These are phyloP conservation scores for Tolypocladium tropicale DNA, from an alignment of 2,329 filamentous ascomycete species.

Conservation along the genomic window DNA sequence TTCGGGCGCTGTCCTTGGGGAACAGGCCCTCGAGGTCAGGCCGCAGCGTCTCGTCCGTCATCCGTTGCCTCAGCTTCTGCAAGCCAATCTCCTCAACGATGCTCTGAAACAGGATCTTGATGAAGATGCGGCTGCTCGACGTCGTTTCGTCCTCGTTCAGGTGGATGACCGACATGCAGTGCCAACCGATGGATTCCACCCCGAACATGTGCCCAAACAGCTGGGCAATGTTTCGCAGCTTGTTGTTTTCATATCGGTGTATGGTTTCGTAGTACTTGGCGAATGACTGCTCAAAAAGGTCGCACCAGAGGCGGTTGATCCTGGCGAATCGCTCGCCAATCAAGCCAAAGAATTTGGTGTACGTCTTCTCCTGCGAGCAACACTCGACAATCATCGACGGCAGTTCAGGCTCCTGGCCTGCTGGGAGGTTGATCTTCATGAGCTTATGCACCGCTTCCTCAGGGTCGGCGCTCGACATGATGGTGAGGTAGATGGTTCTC, in stretches of 20 bases:
- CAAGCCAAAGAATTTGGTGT: slow-evolving; percentile 92
- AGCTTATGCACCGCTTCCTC: slow-evolving; percentile 97
- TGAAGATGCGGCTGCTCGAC: slow-evolving; percentile 91
- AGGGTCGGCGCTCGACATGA: slow-evolving; percentile 92
- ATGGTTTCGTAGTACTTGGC: slow-evolving; percentile 94
- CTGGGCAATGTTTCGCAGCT: slow-evolving; percentile 85
- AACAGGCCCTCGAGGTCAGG: slow-evolving; percentile 79
- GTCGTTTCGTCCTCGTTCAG: slow-evolving; percentile 97
- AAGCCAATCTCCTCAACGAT: slow-evolving; percentile 80
- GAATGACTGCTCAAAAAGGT: slow-evolving; percentile 85
- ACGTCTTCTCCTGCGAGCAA: slow-evolving; percentile 92
- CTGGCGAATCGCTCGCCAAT: slow-evolving; percentile 94
- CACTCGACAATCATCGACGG: slow-evolving; percentile 97
- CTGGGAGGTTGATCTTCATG: slow-evolving; percentile 83
- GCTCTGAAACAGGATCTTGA: slow-evolving; percentile 96
- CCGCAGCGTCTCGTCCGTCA: slow-evolving; percentile 69
- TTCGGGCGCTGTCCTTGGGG: slow-evolving; percentile 77
- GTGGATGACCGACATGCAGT: slow-evolving; percentile 73
- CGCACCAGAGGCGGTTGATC: slow-evolving; percentile 88
- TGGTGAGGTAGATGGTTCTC: slow-evolving; percentile 91
- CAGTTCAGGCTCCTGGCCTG: slow-evolving; percentile 78
- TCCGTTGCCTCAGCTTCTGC: slow-evolving; percentile 62
- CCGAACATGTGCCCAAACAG: slow-evolving; percentile 90
- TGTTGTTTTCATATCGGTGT: slow-evolving; percentile 92
- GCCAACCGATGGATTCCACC: slow-evolving; percentile 85